Evolutionary conservation across 2,329 filamentous ascomycete genomes (phyloP).

Genomic region (Aspergillus luchuensis): DNA sequence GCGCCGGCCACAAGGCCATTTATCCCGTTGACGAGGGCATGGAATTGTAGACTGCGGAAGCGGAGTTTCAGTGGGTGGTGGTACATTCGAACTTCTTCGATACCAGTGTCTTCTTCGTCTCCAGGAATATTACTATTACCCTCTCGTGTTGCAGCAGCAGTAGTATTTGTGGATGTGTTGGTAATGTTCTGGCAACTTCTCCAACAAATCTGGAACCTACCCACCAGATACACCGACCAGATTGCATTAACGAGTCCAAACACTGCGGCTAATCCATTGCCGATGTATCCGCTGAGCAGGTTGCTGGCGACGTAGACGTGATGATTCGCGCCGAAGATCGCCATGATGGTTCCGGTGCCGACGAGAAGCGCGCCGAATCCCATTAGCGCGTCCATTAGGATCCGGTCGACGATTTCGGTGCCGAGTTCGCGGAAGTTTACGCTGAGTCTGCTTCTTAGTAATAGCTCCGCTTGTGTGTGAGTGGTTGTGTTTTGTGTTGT

Average conservation of each 20-base stretch:
- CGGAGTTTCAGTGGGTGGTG: slow-evolving; percentile 39
- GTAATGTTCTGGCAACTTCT: slow-evolving; percentile 14
- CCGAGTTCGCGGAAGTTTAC: slow-evolving; percentile 54
- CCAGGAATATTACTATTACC: too few species aligned
- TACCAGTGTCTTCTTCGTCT: too few species aligned
- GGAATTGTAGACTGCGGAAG: slow-evolving; percentile 47
- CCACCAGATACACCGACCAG: slow-evolving; percentile 52
- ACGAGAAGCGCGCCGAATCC: slow-evolving; percentile 55
- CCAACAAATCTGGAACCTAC: slow-evolving; percentile 33
- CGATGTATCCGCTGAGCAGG: slow-evolving; percentile 58
- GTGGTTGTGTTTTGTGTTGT: slow-evolving; percentile 9
- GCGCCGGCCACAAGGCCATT: slow-evolving; percentile 53
- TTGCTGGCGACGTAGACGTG: slow-evolving; percentile 53
- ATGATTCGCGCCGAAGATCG: slow-evolving; percentile 53
- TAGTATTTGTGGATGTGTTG: slow-evolving; percentile 33
- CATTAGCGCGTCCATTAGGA: slow-evolving; percentile 55
- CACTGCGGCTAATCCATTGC: slow-evolving; percentile 53
- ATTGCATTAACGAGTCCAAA: slow-evolving; percentile 53
- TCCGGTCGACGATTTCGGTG: slow-evolving; percentile 54
- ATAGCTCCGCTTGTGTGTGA: slow-evolving; percentile 13
- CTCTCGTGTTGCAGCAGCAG: background rate
- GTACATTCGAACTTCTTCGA: slow-evolving; percentile 6
- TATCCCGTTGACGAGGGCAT: slow-evolving; percentile 49
- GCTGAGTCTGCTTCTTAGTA: slow-evolving; percentile 45
- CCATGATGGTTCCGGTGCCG: slow-evolving; percentile 55